These are phyloP conservation scores for Cyclotella kingstonii DNA, from an alignment of 108 stramenopile species.

Conservation along the genomic window DNA sequence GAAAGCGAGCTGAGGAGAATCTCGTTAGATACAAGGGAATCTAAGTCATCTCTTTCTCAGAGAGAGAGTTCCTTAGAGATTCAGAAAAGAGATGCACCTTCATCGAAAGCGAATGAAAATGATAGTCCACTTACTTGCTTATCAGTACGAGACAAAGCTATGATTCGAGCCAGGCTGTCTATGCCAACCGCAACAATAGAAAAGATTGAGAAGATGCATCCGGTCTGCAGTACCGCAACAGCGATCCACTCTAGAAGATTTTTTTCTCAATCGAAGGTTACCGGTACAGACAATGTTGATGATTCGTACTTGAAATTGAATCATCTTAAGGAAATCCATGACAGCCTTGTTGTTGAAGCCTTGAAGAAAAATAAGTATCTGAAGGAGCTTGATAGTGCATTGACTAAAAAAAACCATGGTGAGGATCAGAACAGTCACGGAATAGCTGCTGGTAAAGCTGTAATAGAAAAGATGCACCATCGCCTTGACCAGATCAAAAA, in stretches of 20 bases:
- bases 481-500: slow-evolving; percentile 11
- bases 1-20: neutral
- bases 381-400: neutral
- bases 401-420: neutral
- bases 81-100: too few species aligned
- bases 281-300: slow-evolving; percentile 1
- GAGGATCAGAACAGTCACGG: neutral
- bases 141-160: too few species aligned
- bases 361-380: slow-evolving; percentile 19
- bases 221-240: too few species aligned
- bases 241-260: neutral
- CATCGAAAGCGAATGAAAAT: too few species aligned
- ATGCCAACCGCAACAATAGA: neutral
- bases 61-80: too few species aligned
- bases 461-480: slow-evolving; percentile 4
- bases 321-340: slow-evolving; percentile 35
- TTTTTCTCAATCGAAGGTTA: neutral
- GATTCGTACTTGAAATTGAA: slow-evolving; percentile 9
- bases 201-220: too few species aligned
- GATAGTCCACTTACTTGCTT: too few species aligned
- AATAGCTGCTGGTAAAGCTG: neutral
- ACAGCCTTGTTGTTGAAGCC: slow-evolving; percentile 27
- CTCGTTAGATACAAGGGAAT: neutral
- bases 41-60: neutral
- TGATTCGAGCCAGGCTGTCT: neutral